phyloP scores from a whole-genome alignment of 139 green algal genomes.

The Trebouxia sp. region DNA sequence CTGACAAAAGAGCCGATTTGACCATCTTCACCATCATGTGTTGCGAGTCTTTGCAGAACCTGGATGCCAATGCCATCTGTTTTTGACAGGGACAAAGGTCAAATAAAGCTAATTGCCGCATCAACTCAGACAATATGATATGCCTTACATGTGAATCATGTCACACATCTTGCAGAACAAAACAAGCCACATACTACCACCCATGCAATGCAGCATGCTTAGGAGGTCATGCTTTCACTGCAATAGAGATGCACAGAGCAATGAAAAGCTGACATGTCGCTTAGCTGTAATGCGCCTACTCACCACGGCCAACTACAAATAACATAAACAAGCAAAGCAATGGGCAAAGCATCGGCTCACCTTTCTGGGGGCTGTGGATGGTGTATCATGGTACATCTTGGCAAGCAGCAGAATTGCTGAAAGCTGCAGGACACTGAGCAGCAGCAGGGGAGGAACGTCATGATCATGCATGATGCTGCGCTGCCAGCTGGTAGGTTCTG shows the following conservation, averaged over 20 bases:
- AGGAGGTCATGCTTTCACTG: too few relatives aligned
- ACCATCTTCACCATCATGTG: background rate
- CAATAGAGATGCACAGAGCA: too few relatives aligned
- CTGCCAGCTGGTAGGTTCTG: background rate
- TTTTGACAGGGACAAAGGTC: background rate
- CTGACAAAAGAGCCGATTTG: background rate
- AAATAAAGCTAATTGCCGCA: too few relatives aligned
- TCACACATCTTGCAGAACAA: too few relatives aligned
- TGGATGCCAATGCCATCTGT: background rate
- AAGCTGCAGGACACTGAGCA: conserved; percentile 1
- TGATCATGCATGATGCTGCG: background rate
- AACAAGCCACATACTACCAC: too few relatives aligned
- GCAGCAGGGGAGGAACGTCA: background rate
- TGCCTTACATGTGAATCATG: too few relatives aligned
- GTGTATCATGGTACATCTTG: background rate
- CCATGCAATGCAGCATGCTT: too few relatives aligned
- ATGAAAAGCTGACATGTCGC: too few relatives aligned
- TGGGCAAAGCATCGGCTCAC: background rate
- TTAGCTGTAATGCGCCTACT: too few relatives aligned
- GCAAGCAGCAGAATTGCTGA: background rate
- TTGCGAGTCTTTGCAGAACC: background rate
- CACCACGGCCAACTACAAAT: too few relatives aligned
- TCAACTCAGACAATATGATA: too few relatives aligned
- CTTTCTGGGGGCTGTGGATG: background rate
- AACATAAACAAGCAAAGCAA: too few relatives aligned